Conservation (phyloP, 805 yeast species). For the Suhomyces sp. region DNA sequence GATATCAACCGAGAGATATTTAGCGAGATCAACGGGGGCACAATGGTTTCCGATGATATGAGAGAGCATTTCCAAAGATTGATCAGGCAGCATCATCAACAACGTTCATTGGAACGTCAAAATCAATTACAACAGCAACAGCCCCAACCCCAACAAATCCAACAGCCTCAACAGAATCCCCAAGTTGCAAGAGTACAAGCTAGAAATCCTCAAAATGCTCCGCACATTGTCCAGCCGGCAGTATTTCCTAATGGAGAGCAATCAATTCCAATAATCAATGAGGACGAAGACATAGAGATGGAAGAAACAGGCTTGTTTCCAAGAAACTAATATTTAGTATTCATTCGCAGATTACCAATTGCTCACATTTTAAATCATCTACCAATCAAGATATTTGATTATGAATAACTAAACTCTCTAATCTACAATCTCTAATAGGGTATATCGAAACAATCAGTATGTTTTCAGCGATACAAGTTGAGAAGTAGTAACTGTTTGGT, state of each 20-base stretch:
- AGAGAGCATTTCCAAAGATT: conserved; percentile 31
- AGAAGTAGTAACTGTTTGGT: not conserved
- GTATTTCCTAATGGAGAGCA: conserved; percentile 33
- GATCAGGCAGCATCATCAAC: conserved; percentile 26
- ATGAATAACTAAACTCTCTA: not conserved
- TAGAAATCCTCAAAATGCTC: conserved; percentile 32
- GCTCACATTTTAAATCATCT: not conserved
- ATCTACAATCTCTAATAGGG: not conserved
- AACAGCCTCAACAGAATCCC: conserved; percentile 1
- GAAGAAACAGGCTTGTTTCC: conserved; percentile 26
- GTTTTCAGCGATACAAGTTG: not conserved
- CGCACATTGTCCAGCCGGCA: conserved; percentile 41
- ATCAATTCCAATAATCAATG: conserved; percentile 19
- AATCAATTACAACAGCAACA: conserved; percentile 7
- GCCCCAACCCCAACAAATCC: not conserved
- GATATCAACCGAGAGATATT: conserved; percentile 32
- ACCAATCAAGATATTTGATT: not conserved
- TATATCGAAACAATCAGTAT: not conserved
- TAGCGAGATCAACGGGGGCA: conserved; percentile 27
- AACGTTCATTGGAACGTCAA: conserved; percentile 13
- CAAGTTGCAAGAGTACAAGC: conserved; percentile 2
- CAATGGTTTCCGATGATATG: conserved; percentile 31
- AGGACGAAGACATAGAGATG: conserved; percentile 32
- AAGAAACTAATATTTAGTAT: conserved; percentile 7
- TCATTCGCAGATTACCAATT: not conserved